Evolutionary conservation across 2,329 filamentous ascomycete species (phyloP).

Genomic region (Xylariomycetidae sp.): DNA sequence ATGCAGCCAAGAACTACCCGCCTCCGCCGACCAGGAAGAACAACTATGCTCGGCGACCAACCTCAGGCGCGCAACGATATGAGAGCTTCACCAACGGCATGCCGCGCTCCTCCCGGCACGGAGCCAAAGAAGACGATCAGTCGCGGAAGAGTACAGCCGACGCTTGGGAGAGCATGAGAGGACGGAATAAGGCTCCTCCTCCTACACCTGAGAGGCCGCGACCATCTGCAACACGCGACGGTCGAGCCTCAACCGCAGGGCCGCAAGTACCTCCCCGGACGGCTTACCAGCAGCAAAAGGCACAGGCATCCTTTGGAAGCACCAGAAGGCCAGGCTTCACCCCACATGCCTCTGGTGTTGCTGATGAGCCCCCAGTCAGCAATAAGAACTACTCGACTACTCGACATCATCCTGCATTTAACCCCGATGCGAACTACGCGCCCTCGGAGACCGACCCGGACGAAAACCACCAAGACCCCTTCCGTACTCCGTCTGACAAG

Average conservation of each 20-base stretch:
- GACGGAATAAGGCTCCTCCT: slow-evolving; percentile 15
- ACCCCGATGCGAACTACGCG: too few relatives aligned
- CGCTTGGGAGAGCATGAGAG: slow-evolving; percentile 30
- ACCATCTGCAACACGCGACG: slow-evolving; percentile 21
- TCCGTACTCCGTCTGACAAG: too few relatives aligned
- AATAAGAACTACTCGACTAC: slow-evolving; percentile 45
- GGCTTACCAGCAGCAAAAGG: slow-evolving; percentile 46
- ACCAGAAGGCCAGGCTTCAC: slow-evolving; percentile 41
- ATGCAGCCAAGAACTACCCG: slow-evolving; percentile 43
- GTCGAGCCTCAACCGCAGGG: slow-evolving; percentile 22
- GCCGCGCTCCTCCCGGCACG: slow-evolving; percentile 13
- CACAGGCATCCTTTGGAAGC: slow-evolving; percentile 48
- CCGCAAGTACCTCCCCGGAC: slow-evolving; percentile 38
- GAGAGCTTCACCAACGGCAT: slow-evolving; percentile 17
- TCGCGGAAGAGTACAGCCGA: slow-evolving; percentile 23
- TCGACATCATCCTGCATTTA: too few relatives aligned
- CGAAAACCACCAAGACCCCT: too few relatives aligned
- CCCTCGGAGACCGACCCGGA: slow-evolving; percentile 24
- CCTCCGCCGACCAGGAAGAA: slow-evolving; percentile 37
- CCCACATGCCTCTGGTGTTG: slow-evolving; percentile 40
- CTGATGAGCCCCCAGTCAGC: slow-evolving; percentile 47
- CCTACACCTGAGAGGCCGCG: slow-evolving; percentile 20
- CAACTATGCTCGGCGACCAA: slow-evolving; percentile 15
- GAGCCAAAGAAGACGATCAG: slow-evolving; percentile 20
- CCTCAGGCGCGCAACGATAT: slow-evolving; percentile 41